phyloP scores from a whole-genome alignment of 139 green algal genomes.

The Pseudopediastrum boryanum region DNA sequence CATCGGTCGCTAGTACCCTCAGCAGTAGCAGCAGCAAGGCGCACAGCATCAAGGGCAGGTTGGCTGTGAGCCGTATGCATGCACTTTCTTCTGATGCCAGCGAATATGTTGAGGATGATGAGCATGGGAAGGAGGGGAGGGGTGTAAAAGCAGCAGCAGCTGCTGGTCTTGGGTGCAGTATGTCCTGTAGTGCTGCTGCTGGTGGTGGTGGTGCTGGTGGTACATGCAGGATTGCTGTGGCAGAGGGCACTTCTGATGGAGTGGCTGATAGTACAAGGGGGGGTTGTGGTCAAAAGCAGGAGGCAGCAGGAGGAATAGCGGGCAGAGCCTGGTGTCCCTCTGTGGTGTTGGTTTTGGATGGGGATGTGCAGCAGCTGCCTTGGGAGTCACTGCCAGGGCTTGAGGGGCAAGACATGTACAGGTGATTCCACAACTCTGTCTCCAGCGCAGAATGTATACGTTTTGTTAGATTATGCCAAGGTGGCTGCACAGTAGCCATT shows the following conservation, averaged over 20 bases:
- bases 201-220: neutral
- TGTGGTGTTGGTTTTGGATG: constrained; percentile 69
- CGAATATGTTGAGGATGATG: constrained; percentile 10
- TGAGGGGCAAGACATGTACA: constrained; percentile 17
- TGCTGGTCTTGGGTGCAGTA: neutral
- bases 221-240: too few species aligned
- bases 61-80: neutral
- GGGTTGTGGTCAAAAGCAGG: neutral
- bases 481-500: too few species aligned
- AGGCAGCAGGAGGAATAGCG: constrained; percentile 6
- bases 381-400: constrained; percentile 75
- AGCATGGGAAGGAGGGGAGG: neutral
- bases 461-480: too few species aligned
- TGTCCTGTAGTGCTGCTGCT: neutral
- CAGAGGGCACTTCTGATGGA: neutral
- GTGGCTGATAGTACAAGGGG: neutral
- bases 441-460: too few species aligned
- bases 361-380: constrained; percentile 67
- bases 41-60: neutral
- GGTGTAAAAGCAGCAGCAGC: neutral
- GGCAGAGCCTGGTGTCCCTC: constrained; percentile 3
- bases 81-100: neutral
- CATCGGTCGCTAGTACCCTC: too few species aligned
- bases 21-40: neutral
- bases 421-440: neutral